These are phyloP conservation scores for Suillus subalutaceus DNA, from an alignment of 768 basidiomycete species.

Conservation along the genomic window DNA sequence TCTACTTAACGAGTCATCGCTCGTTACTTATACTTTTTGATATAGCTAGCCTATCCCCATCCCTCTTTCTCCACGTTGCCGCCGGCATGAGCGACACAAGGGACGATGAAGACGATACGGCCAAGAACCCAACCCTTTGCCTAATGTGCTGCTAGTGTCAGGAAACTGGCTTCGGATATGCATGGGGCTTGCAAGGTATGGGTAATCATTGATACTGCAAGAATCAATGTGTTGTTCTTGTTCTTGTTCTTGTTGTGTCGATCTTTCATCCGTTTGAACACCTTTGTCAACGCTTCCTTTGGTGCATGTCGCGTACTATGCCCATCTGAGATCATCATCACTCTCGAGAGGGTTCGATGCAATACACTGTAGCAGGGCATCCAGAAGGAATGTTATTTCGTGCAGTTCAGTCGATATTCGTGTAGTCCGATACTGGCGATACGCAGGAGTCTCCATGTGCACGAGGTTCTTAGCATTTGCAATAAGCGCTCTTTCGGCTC, in stretches of 20 bases:
- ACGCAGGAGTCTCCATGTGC: neutral
- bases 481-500: neutral
- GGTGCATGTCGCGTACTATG: neutral
- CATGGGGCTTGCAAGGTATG: too few relatives aligned
- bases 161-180: too few relatives aligned
- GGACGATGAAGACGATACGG: too few relatives aligned
- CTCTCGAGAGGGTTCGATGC: neutral
- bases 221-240: neutral
- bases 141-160: too few relatives aligned
- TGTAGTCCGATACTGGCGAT: neutral
- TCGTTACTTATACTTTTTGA: neutral
- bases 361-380: neutral
- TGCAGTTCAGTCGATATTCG: neutral
- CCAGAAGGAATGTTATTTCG: too few relatives aligned
- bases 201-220: neutral
- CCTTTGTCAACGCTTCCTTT: neutral
- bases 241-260: too few relatives aligned
- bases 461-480: neutral
- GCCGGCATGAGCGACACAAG: too few relatives aligned
- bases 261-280: neutral
- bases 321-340: neutral
- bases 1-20: too few relatives aligned
- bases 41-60: neutral
- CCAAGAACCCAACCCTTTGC: too few relatives aligned
- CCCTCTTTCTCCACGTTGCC: neutral